phyloP scores from a whole-genome alignment of 805 yeast species.

The Kazachstania bromeliacearum region DNA sequence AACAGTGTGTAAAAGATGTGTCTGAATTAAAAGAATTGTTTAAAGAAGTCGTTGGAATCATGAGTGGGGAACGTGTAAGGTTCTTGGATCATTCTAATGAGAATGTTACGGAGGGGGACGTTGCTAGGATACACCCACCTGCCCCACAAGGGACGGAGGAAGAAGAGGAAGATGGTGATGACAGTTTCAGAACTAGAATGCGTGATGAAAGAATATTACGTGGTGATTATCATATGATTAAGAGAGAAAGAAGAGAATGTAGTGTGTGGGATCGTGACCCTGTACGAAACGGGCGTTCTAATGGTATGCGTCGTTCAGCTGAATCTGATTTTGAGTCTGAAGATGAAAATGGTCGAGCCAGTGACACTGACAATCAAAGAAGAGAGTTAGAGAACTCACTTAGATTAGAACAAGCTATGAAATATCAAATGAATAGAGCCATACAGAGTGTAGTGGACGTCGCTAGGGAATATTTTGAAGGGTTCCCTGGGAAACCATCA shows the following conservation, averaged over 20 bases:
- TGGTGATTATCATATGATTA: too few species aligned
- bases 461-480: constrained; percentile 26
- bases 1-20: constrained; percentile 14
- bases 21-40: constrained; percentile 16
- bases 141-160: neutral
- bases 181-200: too few species aligned
- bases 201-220: too few species aligned
- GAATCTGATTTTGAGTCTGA: too few species aligned
- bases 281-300: too few species aligned
- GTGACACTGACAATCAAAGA: too few species aligned
- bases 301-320: too few species aligned
- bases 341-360: too few species aligned
- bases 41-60: constrained; percentile 21
- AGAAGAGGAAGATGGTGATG: neutral
- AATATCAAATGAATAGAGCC: constrained; percentile 20
- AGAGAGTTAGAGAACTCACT: constrained; percentile 1
- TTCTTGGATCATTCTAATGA: constrained; percentile 18
- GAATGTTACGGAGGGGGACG: constrained; percentile 6
- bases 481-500: too few species aligned
- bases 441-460: constrained; percentile 20
- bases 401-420: constrained; percentile 5
- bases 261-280: neutral
- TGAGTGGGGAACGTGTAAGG: constrained; percentile 20
- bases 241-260: neutral
- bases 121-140: neutral